Evolutionary conservation across 176 grass and related monocot genomes (phyloP), one percentile per base, ranked within the genome.

Genomic region (Paspalum notatum): DNA sequence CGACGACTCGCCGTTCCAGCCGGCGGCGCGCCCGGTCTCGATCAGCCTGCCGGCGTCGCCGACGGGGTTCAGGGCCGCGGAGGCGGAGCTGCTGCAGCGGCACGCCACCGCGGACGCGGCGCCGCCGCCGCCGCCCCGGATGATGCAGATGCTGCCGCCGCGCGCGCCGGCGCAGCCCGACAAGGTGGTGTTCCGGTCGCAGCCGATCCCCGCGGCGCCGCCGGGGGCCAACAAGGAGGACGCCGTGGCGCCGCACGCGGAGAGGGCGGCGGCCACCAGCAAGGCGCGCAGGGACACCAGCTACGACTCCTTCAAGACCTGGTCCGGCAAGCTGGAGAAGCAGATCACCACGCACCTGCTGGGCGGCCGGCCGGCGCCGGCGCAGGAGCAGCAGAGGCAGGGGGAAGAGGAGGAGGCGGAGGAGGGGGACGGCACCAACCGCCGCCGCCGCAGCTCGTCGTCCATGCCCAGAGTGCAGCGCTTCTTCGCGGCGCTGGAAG

Each of bases 401-500:
- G 16, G 37, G 25, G 59, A 57, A 17, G 49, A 48, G 41, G 80
- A 66, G 21, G 76, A 86, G 55, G 46, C 68, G 45, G 63, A 72
- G 76, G 85, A 66, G 16, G 41, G 20, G 39, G 61, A 38, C 52
- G 42, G 57, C 12, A 22, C 66, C 25, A 68, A 20, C 57, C 38
- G 13, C 40, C 66, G 51, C 40, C 66, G 51, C 66, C 81, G 52
- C 12, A 6, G 27, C 43, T 32, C 57, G 20, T 26, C 88, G 5
- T 58, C 55, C 49, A 66, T 90, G 81, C 94, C 94, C 45, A 22
- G 63, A 61, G 82, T 94, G 8, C 91, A 90, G 22, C 89, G 95
- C 18, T 97, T 94, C 86, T 97, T 97, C 76, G 85, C 89, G n/a
- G 95, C 95, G 55, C 72, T 97, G n/a, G 89, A 97, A 92, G 95